Base-by-base conservation (phyloP, 164 flowering plant genomes). In the Saururus chinensis region DNA sequence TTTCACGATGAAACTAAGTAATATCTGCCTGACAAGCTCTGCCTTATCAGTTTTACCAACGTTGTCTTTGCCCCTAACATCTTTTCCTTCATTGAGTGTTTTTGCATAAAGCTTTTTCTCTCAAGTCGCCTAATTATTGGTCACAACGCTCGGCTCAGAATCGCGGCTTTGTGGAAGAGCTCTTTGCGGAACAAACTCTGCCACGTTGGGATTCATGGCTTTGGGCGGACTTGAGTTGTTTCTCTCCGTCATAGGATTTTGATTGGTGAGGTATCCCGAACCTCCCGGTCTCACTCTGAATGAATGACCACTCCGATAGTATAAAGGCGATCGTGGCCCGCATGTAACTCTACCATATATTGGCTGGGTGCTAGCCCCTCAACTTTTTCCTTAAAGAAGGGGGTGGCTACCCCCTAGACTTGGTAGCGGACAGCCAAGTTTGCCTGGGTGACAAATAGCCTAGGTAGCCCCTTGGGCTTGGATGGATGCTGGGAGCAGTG, bases 11-110 rank as follows among this genome's bases (percentile, higher is more conserved):
- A 89, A 79, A 68, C 82, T 84, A 20, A 89, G 82, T 60, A 87
- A 75, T 67, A 89, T 86, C 73, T 92, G 91, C 72, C 88, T 83
- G 19, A 91, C 98, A 42, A 92, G 80, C 76, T 92, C 96, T 23
- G 76, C 70, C 55, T 83, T 87, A 63, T 87, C 80, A 7, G 72
- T 59, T 51, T 79, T 76, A 49, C 80, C 60, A 48, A 60, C 67
- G 53, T 54, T 66, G 69, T 66, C 80, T 60, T 64, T 82, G 19
- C 73, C 42, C 64, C 56, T 53, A 21, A 66, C 68, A 41, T 64
- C 75, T 58, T 67, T 69, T 7, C 56, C 68, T 64, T 60, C 70
- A 24, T 14, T 26, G 14, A 40, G 54, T 26, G 64, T 58, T 37
- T 60, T 64, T 16, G 67, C 62, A 25, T 67, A 76, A 41, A 35